Evolutionary conservation across 148 eudicot genomes (phyloP).

Genomic region (Linanthus parryae): DNA sequence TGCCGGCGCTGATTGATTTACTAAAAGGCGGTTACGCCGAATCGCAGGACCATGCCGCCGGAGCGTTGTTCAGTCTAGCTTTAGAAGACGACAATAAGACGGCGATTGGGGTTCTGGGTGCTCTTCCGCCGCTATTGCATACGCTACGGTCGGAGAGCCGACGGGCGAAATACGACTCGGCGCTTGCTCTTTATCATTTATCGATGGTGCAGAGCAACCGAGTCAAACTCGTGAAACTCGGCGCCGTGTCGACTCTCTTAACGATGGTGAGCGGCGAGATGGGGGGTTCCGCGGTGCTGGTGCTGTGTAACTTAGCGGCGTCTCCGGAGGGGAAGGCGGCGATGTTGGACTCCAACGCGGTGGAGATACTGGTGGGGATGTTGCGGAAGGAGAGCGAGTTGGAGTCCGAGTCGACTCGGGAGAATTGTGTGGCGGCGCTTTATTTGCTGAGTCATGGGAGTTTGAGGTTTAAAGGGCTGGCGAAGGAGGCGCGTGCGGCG

Average conservation of each 20-base stretch:
- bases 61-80: conserved; percentile 70
- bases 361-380: conserved; percentile 55
- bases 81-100: conserved; percentile 76
- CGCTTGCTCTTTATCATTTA: conserved; percentile 66
- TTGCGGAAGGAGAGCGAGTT: conserved; percentile 33
- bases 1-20: conserved; percentile 52
- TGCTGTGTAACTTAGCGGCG: conserved; percentile 65
- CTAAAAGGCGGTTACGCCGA: conserved; percentile 45
- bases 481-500: conserved; percentile 54
- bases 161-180: conserved; percentile 69
- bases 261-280: conserved; percentile 36
- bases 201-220: conserved; percentile 63
- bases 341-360: conserved; percentile 72
- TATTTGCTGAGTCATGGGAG: conserved; percentile 72
- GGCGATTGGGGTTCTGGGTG: conserved; percentile 84
- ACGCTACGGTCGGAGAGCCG: conserved; percentile 64
- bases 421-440: conserved; percentile 70
- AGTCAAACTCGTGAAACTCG: conserved; percentile 61
- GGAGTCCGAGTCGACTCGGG: conserved; percentile 57
- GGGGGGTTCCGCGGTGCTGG: conserved; percentile 50
- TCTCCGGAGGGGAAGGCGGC: conserved; percentile 64
- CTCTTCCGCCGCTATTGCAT: conserved; percentile 64
- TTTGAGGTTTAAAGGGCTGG: conserved; percentile 72
- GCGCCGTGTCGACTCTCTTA: conserved; percentile 52
- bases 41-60: conserved; percentile 80